phyloP scores from a whole-genome alignment of 2,329 filamentous ascomycete species.

The Metarhizium album region DNA sequence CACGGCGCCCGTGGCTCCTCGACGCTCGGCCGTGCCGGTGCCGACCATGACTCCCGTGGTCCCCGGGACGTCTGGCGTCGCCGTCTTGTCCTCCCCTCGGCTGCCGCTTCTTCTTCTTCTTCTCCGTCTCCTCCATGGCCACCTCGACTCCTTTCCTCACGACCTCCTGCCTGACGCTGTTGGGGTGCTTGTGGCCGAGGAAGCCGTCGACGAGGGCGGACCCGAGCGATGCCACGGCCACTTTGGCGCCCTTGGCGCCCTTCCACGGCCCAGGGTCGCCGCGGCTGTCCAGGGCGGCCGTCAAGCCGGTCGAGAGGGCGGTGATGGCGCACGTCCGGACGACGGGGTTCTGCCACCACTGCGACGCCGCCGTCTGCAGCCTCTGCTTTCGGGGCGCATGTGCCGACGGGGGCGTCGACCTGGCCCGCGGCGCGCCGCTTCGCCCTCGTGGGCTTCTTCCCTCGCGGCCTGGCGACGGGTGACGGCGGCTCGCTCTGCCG shows the following conservation, averaged over 20 bases:
- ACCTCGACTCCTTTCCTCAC: slow-evolving; percentile 6
- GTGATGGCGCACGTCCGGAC: slow-evolving; percentile 32
- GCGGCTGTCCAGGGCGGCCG: slow-evolving; percentile 35
- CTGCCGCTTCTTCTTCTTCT: neutral
- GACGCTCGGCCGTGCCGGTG: neutral
- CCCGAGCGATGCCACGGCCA: slow-evolving; percentile 37
- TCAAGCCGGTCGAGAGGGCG: slow-evolving; percentile 35
- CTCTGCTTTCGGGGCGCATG: neutral
- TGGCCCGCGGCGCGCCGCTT: neutral
- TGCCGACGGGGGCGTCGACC: neutral
- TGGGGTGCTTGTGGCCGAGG: slow-evolving; percentile 23
- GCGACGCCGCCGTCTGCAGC: neutral
- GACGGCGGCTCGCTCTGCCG: neutral
- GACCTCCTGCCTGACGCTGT: slow-evolving; percentile 11
- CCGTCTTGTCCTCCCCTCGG: neutral
- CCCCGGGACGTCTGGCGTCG: too few species aligned
- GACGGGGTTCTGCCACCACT: slow-evolving; percentile 27
- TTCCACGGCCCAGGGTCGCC: slow-evolving; percentile 35
- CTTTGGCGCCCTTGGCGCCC: slow-evolving; percentile 36
- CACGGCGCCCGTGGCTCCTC: neutral
- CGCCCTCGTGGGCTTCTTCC: neutral
- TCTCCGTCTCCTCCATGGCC: slow-evolving; percentile 7
- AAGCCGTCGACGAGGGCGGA: slow-evolving; percentile 38
- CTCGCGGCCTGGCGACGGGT: neutral
- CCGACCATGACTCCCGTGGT: neutral